Evolutionary conservation across 495 filamentous ascomycete genomes (phyloP).

Genomic region (Penicillium daleae): DNA sequence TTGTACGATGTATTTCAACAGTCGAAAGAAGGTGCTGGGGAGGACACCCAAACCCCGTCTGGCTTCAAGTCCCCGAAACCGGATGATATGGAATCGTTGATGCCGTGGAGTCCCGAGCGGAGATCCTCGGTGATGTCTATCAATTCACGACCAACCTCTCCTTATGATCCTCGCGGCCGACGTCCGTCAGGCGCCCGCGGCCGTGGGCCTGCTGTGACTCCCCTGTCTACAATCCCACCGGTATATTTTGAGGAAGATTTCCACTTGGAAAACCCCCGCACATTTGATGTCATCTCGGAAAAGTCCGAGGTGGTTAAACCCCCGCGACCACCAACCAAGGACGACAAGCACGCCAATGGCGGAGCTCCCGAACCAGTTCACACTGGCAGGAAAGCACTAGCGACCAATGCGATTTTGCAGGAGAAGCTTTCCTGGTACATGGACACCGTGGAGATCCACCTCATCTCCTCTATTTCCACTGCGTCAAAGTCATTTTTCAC

Average conservation of each 20-base stretch:
- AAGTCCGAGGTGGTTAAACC: conserved; percentile 87
- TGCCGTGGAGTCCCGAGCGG: conserved; percentile 43
- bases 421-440: conserved; percentile 99
- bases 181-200: conserved; percentile 41
- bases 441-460: conserved; percentile 97
- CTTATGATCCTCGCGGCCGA: conserved; percentile 43
- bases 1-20: conserved; percentile 83
- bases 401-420: conserved; percentile 97
- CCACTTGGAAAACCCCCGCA: conserved; percentile 92
- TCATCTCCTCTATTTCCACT: conserved; percentile 93
- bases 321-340: conserved; percentile 55
- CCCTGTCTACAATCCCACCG: conserved; percentile 85
- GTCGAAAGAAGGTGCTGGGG: conserved; percentile 67
- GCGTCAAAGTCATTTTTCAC: conserved; percentile 97
- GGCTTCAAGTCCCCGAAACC: conserved; percentile 38
- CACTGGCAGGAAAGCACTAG: conserved; percentile 75
- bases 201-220: conserved; percentile 69
- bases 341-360: conserved; percentile 65
- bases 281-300: conserved; percentile 96
- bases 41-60: conserved; percentile 45
- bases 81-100: conserved; percentile 43
- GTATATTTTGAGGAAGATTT: conserved; percentile 97
- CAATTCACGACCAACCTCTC: conserved; percentile 44
- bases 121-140: conserved; percentile 43
- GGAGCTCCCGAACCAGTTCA: conserved; percentile 55